phyloP scores from a whole-genome alignment of 192 early-diverging fungal species.

The Coemansia aciculifera region DNA sequence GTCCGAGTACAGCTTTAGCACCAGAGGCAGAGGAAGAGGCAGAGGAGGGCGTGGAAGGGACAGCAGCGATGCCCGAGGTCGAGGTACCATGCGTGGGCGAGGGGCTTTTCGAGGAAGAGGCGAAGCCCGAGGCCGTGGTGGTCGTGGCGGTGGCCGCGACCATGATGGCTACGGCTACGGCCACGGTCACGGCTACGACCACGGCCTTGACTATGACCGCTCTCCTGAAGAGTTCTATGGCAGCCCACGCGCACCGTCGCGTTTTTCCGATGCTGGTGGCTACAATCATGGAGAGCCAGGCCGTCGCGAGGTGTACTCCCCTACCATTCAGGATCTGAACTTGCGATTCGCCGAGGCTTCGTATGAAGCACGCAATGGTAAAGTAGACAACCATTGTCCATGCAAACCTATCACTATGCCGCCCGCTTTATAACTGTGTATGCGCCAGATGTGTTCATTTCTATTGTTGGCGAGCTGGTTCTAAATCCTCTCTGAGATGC shows the following conservation, averaged over 20 bases:
- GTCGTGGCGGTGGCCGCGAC: not conserved
- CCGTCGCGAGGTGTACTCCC: not conserved
- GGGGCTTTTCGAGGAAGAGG: constrained; percentile 9
- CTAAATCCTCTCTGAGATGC: not conserved
- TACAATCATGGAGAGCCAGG: not conserved
- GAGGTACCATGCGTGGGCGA: constrained; percentile 1
- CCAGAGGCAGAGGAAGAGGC: constrained; percentile 17
- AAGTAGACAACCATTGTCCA: not conserved
- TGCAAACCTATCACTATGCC: not conserved
- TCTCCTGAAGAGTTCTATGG: not conserved
- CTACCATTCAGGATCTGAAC: not conserved
- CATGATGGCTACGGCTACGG: not conserved
- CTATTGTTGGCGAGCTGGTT: not conserved
- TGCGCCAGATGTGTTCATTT: not conserved
- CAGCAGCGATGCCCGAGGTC: not conserved
- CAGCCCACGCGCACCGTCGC: not conserved
- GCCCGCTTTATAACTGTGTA: not conserved
- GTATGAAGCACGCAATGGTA: not conserved
- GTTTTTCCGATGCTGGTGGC: not conserved
- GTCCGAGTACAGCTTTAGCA: constrained; percentile 11
- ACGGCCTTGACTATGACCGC: not conserved
- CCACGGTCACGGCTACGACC: not conserved
- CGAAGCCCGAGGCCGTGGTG: not conserved
- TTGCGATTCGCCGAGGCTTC: not conserved
- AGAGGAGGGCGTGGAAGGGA: constrained; percentile 13